These are phyloP conservation scores for Tremella yokohamensis DNA, from an alignment of 768 basidiomycete species.

Conservation along the genomic window DNA sequence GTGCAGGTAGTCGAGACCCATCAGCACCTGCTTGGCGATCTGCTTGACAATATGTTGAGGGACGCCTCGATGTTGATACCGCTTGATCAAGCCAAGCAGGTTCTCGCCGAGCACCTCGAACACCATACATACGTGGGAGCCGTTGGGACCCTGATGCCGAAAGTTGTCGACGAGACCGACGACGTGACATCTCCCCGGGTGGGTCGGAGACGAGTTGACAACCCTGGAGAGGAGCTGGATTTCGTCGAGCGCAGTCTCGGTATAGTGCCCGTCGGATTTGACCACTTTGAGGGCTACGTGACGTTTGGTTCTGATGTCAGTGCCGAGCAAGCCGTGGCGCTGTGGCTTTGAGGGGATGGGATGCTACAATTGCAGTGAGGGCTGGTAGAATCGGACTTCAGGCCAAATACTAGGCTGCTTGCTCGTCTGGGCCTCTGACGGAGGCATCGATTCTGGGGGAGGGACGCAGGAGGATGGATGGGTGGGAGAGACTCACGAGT, in stretches of 20 bases:
- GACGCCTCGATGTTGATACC: constrained; percentile 96
- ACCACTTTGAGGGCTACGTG: constrained; percentile 99
- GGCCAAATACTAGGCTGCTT: not conserved
- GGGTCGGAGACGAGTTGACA: constrained; percentile 75
- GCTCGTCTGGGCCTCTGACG: not conserved
- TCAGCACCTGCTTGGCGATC: constrained; percentile 91
- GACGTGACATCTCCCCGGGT: constrained; percentile 88
- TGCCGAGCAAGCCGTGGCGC: too few relatives aligned
- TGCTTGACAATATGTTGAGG: constrained; percentile 89
- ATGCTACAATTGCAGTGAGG: too few relatives aligned
- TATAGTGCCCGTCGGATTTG: constrained; percentile 94
- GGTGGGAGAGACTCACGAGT: constrained; percentile 41
- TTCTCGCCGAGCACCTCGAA: constrained; percentile 98
- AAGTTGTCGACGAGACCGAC: constrained; percentile 98
- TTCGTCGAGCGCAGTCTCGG: constrained; percentile 96
- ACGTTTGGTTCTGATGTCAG: constrained; percentile 68
- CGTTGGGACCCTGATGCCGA: constrained; percentile 92
- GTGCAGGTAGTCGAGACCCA: constrained; percentile 97
- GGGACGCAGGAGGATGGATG: not conserved
- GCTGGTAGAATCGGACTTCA: not conserved
- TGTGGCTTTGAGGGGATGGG: too few relatives aligned
- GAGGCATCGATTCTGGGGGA: not conserved
- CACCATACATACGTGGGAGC: constrained; percentile 98
- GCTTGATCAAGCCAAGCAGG: constrained; percentile 87
- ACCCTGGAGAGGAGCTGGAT: constrained; percentile 96